Evolutionary conservation across 1,284 basidiomycete species (phyloP).

Genomic region (Lentinula novae-zelandiae): DNA sequence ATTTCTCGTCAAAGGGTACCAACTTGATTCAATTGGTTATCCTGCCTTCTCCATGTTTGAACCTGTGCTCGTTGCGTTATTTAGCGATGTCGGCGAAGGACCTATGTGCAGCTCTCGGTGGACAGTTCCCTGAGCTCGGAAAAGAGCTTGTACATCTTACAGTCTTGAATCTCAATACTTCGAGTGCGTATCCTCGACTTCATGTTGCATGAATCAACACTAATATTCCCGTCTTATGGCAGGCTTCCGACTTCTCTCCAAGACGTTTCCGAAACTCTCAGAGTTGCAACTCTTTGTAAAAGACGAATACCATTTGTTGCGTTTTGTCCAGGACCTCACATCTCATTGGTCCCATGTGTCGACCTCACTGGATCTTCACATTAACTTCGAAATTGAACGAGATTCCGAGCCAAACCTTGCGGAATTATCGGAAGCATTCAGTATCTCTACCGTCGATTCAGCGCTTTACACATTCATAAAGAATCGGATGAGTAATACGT

Average conservation of each 20-base stretch:
- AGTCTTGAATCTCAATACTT: neutral
- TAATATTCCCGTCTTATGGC: neutral
- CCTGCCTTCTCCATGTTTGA: slow-evolving; percentile 5
- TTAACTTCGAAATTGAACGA: neutral
- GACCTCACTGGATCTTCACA: neutral
- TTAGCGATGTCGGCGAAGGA: neutral
- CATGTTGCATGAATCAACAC: neutral
- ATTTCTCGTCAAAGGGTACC: slow-evolving; percentile 2
- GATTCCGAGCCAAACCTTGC: neutral
- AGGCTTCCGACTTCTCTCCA: neutral
- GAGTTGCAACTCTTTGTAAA: slow-evolving; percentile 1
- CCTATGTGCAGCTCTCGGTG: neutral
- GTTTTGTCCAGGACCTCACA: neutral
- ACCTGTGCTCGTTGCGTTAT: slow-evolving; percentile 1
- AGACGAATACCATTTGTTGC: neutral
- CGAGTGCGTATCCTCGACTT: neutral
- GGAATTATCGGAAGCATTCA: neutral
- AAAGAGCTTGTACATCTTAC: slow-evolving; percentile 1
- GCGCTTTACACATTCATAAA: neutral
- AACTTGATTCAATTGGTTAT: neutral
- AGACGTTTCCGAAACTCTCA: neutral
- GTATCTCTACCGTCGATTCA: neutral
- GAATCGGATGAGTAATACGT: neutral
- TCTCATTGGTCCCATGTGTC: neutral
- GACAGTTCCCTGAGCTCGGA: neutral